phyloP scores from a whole-genome alignment of 805 yeast genomes.

The Hanseniaspora vineae region DNA sequence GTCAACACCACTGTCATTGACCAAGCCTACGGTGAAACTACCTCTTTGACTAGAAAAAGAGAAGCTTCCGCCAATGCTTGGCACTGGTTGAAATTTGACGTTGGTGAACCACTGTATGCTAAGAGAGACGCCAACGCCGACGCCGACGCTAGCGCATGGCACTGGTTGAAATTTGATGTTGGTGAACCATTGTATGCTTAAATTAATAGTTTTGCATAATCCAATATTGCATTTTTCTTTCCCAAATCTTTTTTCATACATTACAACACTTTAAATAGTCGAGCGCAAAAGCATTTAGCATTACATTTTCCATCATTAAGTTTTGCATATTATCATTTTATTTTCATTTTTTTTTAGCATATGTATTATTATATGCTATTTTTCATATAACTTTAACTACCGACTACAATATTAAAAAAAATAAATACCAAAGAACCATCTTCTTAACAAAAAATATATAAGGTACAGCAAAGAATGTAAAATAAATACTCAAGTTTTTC shows the following conservation, averaged over 20 bases:
- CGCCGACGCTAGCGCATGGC: conserved; percentile 19
- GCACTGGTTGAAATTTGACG: conserved; percentile 16
- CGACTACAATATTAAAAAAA: no score
- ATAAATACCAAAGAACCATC: no score
- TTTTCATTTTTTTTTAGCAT: no score
- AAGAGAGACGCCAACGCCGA: conserved; percentile 5
- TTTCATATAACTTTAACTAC: no score
- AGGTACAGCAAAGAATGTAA: no score
- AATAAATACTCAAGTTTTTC: no score
- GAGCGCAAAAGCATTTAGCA: no score
- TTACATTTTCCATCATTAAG: no score
- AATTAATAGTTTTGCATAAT: background rate
- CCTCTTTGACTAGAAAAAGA: conserved; percentile 10
- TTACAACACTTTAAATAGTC: background rate
- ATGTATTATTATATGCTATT: no score
- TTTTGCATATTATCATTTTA: no score
- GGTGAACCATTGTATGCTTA: conserved; percentile 18
- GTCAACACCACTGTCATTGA: conserved; percentile 21
- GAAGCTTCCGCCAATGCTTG: conserved; percentile 14
- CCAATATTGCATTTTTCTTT: background rate
- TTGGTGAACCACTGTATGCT: conserved; percentile 11
- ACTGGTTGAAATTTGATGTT: conserved; percentile 14
- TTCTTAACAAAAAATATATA: no score
- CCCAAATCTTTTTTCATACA: background rate
- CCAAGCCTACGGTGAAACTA: conserved; percentile 11